Conservation (phyloP, 805 yeast genomes). For the Spathaspora passalidarum region DNA sequence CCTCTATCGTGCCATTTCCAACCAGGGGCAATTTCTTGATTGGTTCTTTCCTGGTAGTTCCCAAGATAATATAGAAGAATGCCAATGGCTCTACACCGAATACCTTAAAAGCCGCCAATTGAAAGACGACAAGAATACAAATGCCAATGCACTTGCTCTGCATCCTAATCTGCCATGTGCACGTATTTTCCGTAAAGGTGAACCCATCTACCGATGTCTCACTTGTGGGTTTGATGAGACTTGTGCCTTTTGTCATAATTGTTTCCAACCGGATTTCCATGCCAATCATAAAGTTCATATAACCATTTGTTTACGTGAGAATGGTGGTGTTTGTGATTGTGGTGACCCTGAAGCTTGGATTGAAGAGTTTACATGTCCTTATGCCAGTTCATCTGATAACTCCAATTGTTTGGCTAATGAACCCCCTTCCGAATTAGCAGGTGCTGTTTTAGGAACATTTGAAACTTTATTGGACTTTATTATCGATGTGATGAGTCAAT, state of each 20-base stretch:
- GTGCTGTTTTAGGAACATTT: constrained; percentile 39
- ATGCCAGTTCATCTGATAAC: constrained; percentile 13
- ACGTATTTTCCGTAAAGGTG: constrained; percentile 69
- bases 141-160: constrained; percentile 30
- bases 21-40: constrained; percentile 28
- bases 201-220: constrained; percentile 74
- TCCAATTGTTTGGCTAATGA: constrained; percentile 6
- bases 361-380: constrained; percentile 47
- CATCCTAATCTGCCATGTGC: constrained; percentile 76
- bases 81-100: constrained; percentile 31
- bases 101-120: constrained; percentile 21
- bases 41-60: constrained; percentile 25
- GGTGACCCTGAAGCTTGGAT: constrained; percentile 89
- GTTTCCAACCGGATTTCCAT: constrained; percentile 71
- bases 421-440: constrained; percentile 44
- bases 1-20: constrained; percentile 29
- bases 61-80: constrained; percentile 14
- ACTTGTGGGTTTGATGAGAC: constrained; percentile 80
- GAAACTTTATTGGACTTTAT: constrained; percentile 54
- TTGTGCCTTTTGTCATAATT: constrained; percentile 75
- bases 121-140: constrained; percentile 15
- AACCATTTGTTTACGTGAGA: constrained; percentile 60
- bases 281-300: constrained; percentile 68
- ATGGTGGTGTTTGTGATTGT: constrained; percentile 84
- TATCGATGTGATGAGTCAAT: constrained; percentile 55